Evolutionary conservation across 805 yeast genomes (phyloP).

Genomic region (Starmera amethionina): DNA sequence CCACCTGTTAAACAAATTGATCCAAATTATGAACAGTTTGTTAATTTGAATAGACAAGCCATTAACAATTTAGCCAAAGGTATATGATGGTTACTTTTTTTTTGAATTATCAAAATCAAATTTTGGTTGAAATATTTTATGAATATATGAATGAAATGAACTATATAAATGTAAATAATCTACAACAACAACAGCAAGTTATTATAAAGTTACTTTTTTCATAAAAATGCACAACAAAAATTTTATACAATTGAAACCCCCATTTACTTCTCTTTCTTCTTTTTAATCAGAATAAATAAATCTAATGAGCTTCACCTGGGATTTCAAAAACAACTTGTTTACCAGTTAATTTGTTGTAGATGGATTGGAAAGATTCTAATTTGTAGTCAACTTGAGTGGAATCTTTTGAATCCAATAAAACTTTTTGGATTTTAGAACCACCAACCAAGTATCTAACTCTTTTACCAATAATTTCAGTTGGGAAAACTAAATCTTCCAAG

Average conservation of each 20-base stretch:
- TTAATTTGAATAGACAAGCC: constrained; percentile 6
- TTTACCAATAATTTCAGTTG: constrained; percentile 98
- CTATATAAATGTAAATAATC: too few species aligned
- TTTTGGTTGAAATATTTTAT: too few species aligned
- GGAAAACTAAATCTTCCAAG: constrained; percentile 99
- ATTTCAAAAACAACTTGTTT: constrained; percentile 98
- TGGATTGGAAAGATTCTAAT: constrained; percentile 98
- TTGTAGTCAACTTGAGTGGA: constrained; percentile 95
- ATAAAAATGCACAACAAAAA: background rate
- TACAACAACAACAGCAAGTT: background rate
- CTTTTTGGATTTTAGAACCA: constrained; percentile 97
- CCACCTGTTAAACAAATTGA: background rate
- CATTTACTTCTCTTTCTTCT: background rate
- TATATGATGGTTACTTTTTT: too few species aligned
- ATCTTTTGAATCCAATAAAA: constrained; percentile 96
- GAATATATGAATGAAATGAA: too few species aligned
- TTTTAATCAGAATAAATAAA: background rate
- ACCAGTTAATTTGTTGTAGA: constrained; percentile 98
- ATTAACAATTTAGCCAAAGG: background rate
- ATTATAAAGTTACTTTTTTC: background rate
- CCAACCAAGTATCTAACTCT: constrained; percentile 98
- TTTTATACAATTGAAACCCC: background rate
- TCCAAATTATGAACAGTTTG: constrained; percentile 11
- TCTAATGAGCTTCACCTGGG: constrained; percentile 33
- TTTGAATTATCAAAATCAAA: too few species aligned